phyloP scores from a whole-genome alignment of 2,329 filamentous ascomycete genomes.

The Cercospora zeae-maydis region DNA sequence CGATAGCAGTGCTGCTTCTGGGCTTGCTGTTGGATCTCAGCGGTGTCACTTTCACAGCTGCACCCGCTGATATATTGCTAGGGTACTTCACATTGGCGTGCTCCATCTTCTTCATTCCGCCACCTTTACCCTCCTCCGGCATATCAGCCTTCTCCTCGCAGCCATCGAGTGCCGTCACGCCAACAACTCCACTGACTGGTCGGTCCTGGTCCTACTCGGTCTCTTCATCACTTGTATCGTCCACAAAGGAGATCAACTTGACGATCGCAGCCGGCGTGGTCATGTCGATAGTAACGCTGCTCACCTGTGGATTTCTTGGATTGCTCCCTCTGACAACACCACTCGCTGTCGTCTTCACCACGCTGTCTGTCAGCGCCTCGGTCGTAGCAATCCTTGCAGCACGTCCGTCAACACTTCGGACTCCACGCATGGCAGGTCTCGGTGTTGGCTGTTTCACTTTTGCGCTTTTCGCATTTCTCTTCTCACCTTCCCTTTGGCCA shows the following conservation, averaged over 20 bases:
- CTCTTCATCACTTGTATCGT: conserved; percentile 36
- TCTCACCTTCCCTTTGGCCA: conserved; percentile 36
- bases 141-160: conserved; percentile 3
- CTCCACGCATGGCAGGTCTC: conserved; percentile 35
- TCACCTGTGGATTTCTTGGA: conserved; percentile 36
- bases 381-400: conserved; percentile 43
- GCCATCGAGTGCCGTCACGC: conserved; percentile 4
- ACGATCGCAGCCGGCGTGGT: conserved; percentile 42
- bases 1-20: conserved; percentile 37
- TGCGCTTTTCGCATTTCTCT: conserved; percentile 36
- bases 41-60: conserved; percentile 31
- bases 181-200: conserved; percentile 20
- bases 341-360: conserved; percentile 39
- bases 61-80: conserved; percentile 35
- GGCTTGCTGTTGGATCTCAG: conserved; percentile 37
- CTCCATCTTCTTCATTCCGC: conserved; percentile 46
- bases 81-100: conserved; percentile 48
- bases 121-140: conserved; percentile 42
- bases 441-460: conserved; percentile 34
- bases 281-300: conserved; percentile 39
- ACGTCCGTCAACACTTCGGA: conserved; percentile 41
- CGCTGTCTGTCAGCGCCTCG: conserved; percentile 43
- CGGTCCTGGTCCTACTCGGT: conserved; percentile 19
- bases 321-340: conserved; percentile 35
- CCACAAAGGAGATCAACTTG: conserved; percentile 40